A percentile compares a stretch with the other conserved stretches of the same genome.
phyloP scores from a whole-genome alignment of 176 grass and related monocot species.

The Olyra latifolia region DNA sequence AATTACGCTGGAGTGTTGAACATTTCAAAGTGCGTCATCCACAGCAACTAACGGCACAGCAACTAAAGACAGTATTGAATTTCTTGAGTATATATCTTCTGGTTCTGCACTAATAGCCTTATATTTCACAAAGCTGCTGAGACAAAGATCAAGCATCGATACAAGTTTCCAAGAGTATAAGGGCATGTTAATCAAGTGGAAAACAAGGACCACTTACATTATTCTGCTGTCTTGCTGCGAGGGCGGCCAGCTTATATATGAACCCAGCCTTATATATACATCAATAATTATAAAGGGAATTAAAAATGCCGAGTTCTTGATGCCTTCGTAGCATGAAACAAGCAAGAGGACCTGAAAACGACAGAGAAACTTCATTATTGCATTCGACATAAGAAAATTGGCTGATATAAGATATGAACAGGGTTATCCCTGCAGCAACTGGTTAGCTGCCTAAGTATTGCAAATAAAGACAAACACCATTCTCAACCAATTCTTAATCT shows the following conservation, averaged over 20 bases:
- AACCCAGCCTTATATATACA: neutral
- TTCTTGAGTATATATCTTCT: too few species aligned
- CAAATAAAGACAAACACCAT: neutral
- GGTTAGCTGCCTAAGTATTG: neutral
- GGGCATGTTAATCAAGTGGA: neutral
- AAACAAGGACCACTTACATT: constrained; percentile 9
- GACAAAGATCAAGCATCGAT: neutral
- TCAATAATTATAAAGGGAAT: constrained; percentile 1
- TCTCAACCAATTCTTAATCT: neutral
- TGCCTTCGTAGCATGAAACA: neutral
- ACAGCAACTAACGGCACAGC: neutral
- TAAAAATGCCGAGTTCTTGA: neutral
- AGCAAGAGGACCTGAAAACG: neutral
- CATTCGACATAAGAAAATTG: neutral
- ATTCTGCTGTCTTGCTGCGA: neutral
- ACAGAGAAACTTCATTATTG: neutral
- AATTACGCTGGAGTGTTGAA: neutral
- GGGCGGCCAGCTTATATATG: neutral
- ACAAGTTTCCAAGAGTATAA: neutral
- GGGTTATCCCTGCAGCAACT: neutral
- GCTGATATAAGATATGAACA: neutral
- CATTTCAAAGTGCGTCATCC: neutral
- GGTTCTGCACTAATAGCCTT: neutral
- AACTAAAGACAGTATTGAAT: too few species aligned
- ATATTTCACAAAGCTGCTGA: constrained; percentile 11